Conservation (phyloP, 257 asterid genomes). For the Rubia yunnanensis region DNA sequence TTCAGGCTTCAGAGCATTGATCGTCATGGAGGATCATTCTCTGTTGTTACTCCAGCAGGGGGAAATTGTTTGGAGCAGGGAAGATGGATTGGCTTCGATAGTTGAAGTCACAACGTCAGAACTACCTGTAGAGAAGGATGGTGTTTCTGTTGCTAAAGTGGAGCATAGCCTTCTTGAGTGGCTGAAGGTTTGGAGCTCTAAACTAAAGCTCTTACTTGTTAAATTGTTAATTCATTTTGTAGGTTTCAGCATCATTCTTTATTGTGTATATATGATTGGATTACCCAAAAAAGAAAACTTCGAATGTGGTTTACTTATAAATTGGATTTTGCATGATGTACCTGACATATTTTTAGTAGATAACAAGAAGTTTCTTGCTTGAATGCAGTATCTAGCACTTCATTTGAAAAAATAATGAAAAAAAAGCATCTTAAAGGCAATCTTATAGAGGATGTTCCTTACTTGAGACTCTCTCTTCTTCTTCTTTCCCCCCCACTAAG, state of each 20-base stretch:
- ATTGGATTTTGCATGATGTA: not conserved
- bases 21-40: slow-evolving; percentile 97
- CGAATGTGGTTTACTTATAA: not conserved
- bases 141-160: slow-evolving; percentile 92
- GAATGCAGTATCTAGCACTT: not conserved
- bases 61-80: slow-evolving; percentile 88
- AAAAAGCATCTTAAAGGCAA: not conserved
- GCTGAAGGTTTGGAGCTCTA: slow-evolving; percentile 63
- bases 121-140: slow-evolving; percentile 80
- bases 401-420: not conserved
- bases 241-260: not conserved
- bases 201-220: too few species aligned
- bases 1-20: slow-evolving; percentile 86
- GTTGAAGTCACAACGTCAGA: slow-evolving; percentile 81
- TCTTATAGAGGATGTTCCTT: not conserved
- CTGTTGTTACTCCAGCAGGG: slow-evolving; percentile 81
- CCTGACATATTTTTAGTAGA: not conserved
- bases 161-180: slow-evolving; percentile 89
- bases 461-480: not conserved
- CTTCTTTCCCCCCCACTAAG: not conserved
- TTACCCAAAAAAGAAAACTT: not conserved
- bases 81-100: slow-evolving; percentile 93
- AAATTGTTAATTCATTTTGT: slow-evolving; percentile 5
- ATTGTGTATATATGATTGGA: not conserved
- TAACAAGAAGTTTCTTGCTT: not conserved